phyloP scores from a whole-genome alignment of 768 basidiomycete species.

The Glaciozyma antarctica region DNA sequence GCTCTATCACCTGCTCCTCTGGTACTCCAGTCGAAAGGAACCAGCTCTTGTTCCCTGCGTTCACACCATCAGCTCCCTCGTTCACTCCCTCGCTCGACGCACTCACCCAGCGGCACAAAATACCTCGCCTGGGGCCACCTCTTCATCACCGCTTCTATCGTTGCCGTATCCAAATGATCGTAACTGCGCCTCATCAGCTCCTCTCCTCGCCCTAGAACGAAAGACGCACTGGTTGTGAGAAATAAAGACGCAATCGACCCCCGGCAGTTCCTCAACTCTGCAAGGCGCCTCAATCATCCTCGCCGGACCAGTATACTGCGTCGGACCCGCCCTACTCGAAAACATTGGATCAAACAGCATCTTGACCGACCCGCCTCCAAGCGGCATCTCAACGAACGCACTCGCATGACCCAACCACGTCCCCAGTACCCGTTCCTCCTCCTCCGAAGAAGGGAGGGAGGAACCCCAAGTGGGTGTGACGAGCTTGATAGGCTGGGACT shows the following conservation, averaged over 20 bases:
- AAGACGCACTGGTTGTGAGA: conserved; percentile 44
- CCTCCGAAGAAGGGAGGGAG: background rate
- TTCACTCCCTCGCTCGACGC: background rate
- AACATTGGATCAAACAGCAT: conserved; percentile 46
- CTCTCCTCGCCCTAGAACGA: background rate
- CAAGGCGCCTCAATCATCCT: conserved; percentile 42
- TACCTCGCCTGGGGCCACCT: conserved; percentile 36
- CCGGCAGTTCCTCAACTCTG: conserved; percentile 41
- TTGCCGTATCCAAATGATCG: conserved; percentile 44
- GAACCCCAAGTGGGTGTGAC: conserved; percentile 36
- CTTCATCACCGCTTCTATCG: conserved; percentile 37
- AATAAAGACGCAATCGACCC: conserved; percentile 42
- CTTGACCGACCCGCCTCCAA: conserved; percentile 13
- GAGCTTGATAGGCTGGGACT: conserved; percentile 32
- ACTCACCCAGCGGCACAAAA: conserved; percentile 43
- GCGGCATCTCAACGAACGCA: conserved; percentile 30
- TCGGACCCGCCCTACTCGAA: conserved; percentile 38
- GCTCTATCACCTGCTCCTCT: conserved; percentile 38
- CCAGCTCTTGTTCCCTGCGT: conserved; percentile 37
- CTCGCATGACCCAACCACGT: conserved; percentile 43
- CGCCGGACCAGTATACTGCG: conserved; percentile 38
- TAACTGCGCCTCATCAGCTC: conserved; percentile 36
- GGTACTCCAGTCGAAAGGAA: conserved; percentile 39
- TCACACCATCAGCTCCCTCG: background rate
- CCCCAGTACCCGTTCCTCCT: conserved; percentile 31